These are phyloP conservation scores for Zygotorulaspora mrakii DNA, from an alignment of 1,139 yeast species.

Conservation along the genomic window DNA sequence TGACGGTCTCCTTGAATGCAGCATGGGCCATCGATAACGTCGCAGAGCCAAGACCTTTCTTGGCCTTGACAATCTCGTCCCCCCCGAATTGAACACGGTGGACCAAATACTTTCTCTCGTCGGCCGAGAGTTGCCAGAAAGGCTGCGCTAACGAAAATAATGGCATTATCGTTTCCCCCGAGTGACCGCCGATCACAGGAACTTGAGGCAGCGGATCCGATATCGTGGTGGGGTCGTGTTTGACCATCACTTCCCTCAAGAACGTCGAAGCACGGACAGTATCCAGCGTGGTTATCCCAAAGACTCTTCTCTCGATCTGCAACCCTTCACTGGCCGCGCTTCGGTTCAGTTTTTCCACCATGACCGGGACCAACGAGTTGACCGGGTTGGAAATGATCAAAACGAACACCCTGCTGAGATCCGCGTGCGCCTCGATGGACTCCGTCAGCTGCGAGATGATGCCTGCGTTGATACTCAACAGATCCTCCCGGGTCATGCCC, in stretches of 20 bases:
- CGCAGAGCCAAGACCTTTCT: conserved; percentile 92
- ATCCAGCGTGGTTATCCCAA: conserved; percentile 93
- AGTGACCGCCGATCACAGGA: conserved; percentile 95
- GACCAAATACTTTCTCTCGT: conserved; percentile 42
- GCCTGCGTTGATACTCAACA: conserved; percentile 88
- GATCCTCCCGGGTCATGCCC: conserved; percentile 96
- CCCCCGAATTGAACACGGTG: conserved; percentile 81
- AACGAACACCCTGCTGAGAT: conserved; percentile 42
- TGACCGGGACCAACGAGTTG: conserved; percentile 92
- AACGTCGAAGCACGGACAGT: conserved; percentile 87
- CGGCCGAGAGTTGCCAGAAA: conserved; percentile 11
- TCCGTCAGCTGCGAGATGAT: conserved; percentile 81
- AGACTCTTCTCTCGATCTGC: conserved; percentile 71
- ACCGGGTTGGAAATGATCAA: conserved; percentile 91
- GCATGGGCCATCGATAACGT: conserved; percentile 97
- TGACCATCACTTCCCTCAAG: conserved; percentile 51
- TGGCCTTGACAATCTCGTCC: conserved; percentile 94
- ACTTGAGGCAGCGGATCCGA: conserved; percentile 40
- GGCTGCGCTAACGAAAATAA: conserved; percentile 50
- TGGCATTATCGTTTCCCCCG: conserved; percentile 93
- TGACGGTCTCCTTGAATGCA: conserved; percentile 72
- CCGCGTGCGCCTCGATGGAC: conserved; percentile 57
- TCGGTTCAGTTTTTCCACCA: conserved; percentile 58
- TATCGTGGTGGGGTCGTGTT: conserved; percentile 43
- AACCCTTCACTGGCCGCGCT: conserved; percentile 32